These are phyloP conservation scores for Tephrocybe sp. DNA, from an alignment of 768 basidiomycete genomes.

Conservation along the genomic window DNA sequence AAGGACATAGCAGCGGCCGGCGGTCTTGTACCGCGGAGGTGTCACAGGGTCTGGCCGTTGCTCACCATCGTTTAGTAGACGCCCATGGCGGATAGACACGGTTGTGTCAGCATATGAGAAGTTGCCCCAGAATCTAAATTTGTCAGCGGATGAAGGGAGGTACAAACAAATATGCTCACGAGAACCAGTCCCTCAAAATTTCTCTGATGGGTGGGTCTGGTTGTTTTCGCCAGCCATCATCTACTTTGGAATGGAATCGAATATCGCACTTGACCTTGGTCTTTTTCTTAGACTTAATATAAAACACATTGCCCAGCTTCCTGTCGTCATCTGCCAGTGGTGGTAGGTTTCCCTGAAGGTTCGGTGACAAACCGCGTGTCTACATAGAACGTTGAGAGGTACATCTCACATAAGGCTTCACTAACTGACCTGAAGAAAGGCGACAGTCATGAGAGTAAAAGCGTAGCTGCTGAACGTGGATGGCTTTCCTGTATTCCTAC, in stretches of 20 bases:
- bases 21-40: no score
- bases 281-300: constrained; percentile 25
- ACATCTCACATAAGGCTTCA: not conserved
- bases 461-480: constrained; percentile 62
- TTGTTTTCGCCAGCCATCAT: constrained; percentile 11
- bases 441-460: constrained; percentile 58
- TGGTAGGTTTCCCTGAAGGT: constrained; percentile 44
- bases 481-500: constrained; percentile 15
- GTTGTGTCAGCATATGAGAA: constrained; percentile 28
- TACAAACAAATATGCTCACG: constrained; percentile 29
- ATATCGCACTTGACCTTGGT: constrained; percentile 26
- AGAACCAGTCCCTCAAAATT: constrained; percentile 39
- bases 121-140: constrained; percentile 42
- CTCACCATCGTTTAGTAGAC: not conserved
- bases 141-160: constrained; percentile 1
- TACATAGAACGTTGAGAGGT: constrained; percentile 18
- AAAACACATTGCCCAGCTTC: constrained; percentile 25
- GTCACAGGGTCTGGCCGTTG: not conserved
- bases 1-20: not conserved
- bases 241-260: constrained; percentile 20
- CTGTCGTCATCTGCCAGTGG: constrained; percentile 6
- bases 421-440: constrained; percentile 48
- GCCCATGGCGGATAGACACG: constrained; percentile 11
- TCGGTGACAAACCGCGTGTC: constrained; percentile 45
- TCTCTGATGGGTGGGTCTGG: constrained; percentile 13